phyloP scores from a whole-genome alignment of 192 early-diverging fungal genomes.

The Podila horticola region DNA sequence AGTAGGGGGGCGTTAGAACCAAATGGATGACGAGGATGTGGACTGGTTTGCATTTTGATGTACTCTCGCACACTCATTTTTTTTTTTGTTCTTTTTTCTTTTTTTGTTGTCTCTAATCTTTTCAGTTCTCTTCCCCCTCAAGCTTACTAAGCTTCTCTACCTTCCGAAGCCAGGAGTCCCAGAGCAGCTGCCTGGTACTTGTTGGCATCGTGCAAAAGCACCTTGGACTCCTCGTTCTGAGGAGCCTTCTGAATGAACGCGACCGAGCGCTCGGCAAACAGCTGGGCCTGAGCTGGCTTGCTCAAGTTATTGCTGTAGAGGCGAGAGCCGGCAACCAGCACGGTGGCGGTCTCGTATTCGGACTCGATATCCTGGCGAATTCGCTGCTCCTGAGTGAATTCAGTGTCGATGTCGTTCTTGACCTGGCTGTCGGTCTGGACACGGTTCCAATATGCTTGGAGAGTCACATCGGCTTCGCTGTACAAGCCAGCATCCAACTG shows the following conservation, averaged over 20 bases:
- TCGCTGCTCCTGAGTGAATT: slow-evolving; percentile 19
- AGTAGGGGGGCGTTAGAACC: not conserved
- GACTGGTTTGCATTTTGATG: too few relatives aligned
- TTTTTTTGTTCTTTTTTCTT: not conserved
- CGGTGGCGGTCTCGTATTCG: slow-evolving; percentile 26
- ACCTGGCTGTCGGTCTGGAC: slow-evolving; percentile 50
- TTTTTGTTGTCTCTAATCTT: not conserved
- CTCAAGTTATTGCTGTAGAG: slow-evolving; percentile 32
- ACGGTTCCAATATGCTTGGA: slow-evolving; percentile 70
- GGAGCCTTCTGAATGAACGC: slow-evolving; percentile 27
- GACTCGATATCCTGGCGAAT: slow-evolving; percentile 38
- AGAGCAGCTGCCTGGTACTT: slow-evolving; percentile 36
- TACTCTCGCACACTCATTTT: too few relatives aligned
- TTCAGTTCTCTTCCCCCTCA: not conserved
- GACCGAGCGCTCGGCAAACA: slow-evolving; percentile 17
- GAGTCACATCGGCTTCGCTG: slow-evolving; percentile 77
- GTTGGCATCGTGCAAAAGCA: slow-evolving; percentile 30
- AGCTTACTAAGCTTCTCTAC: not conserved
- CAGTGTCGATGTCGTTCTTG: slow-evolving; percentile 27
- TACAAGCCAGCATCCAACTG: slow-evolving; percentile 74
- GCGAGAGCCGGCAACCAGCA: slow-evolving; percentile 32
- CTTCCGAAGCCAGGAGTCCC: slow-evolving; percentile 29
- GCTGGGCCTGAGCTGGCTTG: slow-evolving; percentile 16
- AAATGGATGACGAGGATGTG: too few relatives aligned
- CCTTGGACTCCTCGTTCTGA: slow-evolving; percentile 38